Percentiles rank a stretch among this genome's conserved stretches.
phyloP scores from a whole-genome alignment of 2,329 filamentous ascomycete species.

The Grosmannia serpens region DNA sequence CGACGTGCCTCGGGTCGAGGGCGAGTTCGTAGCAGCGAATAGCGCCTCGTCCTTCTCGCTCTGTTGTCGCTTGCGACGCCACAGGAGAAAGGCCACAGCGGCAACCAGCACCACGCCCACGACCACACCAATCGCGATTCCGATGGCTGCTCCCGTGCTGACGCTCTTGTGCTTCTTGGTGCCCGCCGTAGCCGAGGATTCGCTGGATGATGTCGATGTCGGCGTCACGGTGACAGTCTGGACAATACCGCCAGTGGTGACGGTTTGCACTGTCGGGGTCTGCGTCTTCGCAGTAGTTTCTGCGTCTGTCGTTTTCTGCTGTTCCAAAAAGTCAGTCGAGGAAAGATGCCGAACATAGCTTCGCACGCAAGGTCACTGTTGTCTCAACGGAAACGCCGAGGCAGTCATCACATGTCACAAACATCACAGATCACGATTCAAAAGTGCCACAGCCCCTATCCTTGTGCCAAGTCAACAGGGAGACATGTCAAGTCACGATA shows the following conservation, averaged over 20 bases:
- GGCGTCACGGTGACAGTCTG: slow-evolving; percentile 36
- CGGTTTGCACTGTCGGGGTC: background rate
- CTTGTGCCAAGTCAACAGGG: background rate
- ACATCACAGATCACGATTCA: background rate
- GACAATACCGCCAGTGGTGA: slow-evolving; percentile 22
- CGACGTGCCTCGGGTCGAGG: slow-evolving; percentile 39
- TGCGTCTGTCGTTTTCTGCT: background rate
- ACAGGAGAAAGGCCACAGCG: slow-evolving; percentile 28
- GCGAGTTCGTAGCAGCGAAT: slow-evolving; percentile 23
- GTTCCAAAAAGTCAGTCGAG: background rate
- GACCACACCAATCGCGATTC: slow-evolving; percentile 39
- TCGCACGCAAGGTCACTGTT: background rate
- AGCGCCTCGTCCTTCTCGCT: slow-evolving; percentile 28
- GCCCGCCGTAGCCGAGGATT: slow-evolving; percentile 8
- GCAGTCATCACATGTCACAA: background rate
- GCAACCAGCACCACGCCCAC: slow-evolving; percentile 15
- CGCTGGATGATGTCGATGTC: background rate
- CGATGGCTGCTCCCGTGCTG: slow-evolving; percentile 36
- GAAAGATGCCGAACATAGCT: background rate
- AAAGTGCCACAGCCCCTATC: background rate
- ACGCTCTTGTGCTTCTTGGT: slow-evolving; percentile 19
- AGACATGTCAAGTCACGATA: background rate
- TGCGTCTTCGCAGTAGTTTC: background rate
- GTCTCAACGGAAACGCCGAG: background rate
- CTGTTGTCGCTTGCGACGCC: slow-evolving; percentile 24